Evolutionary conservation across 2,329 filamentous ascomycete species (phyloP), one percentile per base, ranked within the genome.

Genomic region (Alternaria burnsii): DNA sequence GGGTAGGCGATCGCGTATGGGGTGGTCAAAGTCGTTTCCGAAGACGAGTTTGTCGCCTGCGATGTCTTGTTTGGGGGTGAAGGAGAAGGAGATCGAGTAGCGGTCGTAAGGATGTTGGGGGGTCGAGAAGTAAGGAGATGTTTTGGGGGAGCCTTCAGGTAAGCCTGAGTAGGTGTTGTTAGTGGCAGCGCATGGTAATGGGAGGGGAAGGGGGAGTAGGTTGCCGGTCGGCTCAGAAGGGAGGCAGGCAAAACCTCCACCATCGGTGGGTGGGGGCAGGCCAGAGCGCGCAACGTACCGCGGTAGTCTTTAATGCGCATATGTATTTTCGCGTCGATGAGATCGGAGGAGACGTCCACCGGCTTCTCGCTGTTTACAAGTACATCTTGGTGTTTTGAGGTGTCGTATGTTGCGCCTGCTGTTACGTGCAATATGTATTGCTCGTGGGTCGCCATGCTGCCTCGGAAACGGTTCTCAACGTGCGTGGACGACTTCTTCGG

Each of bases 21-120:
- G 92, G 52, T 91, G 87, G 73, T 97, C 94, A 76, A 98, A 97
- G 82, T 97, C 93, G 77, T 98, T 98, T 42, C 94, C 95, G 71
- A 97, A 97, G 55, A 97, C 88, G 3, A 99, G 83, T 63, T 96
- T 89, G 26, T 86, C 79, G 44, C 88, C 93, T 3, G 84, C 83
- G 58, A 97, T 88, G 36, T 79, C 79, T 30, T 81, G 71, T 70
- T 91, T 92, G n/a, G 91, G 92, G 0, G 86, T 88, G 77, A 97
- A 92, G 46, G 87, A 86, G 74, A 97, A 90, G 32, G 87, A 85
- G 71, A 98, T 93, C 70, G 89, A 92, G 82, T 97, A 97, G 75
- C 93, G 91, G 78, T 97, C 94, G 63, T 84, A 82, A 22, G 81
- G 82, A 76, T 97, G 93, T 18, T 87, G 84, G 6, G 89, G 86